These are phyloP conservation scores for Boeremia exigua DNA, from an alignment of 2,329 filamentous ascomycete species.

Conservation along the genomic window DNA sequence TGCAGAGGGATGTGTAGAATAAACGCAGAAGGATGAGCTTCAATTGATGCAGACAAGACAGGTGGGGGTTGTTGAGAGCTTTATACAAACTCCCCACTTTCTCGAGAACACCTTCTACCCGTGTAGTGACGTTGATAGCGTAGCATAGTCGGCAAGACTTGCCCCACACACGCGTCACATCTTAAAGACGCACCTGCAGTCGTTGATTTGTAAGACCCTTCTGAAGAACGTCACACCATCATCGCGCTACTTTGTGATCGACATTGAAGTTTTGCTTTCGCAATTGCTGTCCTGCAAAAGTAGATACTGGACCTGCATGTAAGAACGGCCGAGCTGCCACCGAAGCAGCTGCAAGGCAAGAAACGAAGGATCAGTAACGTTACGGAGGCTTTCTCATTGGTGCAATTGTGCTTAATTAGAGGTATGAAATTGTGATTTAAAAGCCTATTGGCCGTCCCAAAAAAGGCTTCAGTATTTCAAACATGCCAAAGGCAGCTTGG, in stretches of 20 bases:
- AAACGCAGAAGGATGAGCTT: neutral
- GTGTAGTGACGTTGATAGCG: constrained; percentile 27
- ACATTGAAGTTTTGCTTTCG: neutral
- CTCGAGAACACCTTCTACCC: constrained; percentile 14
- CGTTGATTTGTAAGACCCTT: constrained; percentile 13
- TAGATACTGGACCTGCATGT: neutral
- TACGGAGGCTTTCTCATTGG: no score
- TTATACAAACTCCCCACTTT: constrained; percentile 36
- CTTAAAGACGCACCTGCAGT: neutral
- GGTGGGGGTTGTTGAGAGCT: constrained; percentile 12
- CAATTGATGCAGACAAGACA: constrained; percentile 5
- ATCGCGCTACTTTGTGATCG: neutral
- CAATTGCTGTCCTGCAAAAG: neutral
- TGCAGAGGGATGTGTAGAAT: neutral
- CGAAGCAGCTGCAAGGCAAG: no score
- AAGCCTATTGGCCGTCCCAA: no score
- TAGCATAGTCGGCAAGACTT: constrained; percentile 4
- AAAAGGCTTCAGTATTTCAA: no score
- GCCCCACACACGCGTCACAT: constrained; percentile 15
- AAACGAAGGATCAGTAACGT: no score
- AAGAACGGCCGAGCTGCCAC: no score
- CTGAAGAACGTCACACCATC: neutral
- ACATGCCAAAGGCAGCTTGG: no score
- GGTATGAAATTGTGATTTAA: no score
- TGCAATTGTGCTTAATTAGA: no score